Percentiles rank a stretch among this genome's conserved stretches.
Conservation (phyloP, 768 basidiomycete species). For the Tylopilus subfusipes region DNA sequence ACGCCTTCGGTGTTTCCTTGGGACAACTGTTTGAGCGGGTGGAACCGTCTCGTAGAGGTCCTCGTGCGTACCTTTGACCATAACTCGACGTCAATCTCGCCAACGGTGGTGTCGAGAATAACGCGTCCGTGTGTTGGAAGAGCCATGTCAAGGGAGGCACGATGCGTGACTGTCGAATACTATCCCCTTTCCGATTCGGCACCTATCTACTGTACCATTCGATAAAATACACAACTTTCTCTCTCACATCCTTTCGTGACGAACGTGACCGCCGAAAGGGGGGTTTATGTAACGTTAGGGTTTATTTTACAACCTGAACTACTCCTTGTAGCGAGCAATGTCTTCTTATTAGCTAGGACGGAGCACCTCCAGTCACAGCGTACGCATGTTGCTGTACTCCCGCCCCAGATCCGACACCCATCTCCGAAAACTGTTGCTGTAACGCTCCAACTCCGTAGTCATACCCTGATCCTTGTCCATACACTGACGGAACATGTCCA, state of each 20-base stretch:
- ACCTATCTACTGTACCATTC: too few relatives aligned
- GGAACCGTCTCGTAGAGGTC: not conserved
- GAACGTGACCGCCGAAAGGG: too few relatives aligned
- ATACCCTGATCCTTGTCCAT: slow-evolving; percentile 21
- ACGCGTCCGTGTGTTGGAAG: slow-evolving; percentile 85
- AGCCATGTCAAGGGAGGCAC: slow-evolving; percentile 48
- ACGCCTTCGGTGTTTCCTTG: slow-evolving; percentile 92
- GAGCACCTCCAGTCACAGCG: slow-evolving; percentile 16
- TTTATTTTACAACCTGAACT: too few relatives aligned
- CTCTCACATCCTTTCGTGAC: too few relatives aligned
- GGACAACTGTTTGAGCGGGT: not conserved
- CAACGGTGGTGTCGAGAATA: slow-evolving; percentile 83
- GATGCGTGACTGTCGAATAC: too few relatives aligned
- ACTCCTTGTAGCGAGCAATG: not conserved
- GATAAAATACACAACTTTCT: too few relatives aligned
- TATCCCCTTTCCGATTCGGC: too few relatives aligned
- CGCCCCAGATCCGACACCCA: slow-evolving; percentile 22
- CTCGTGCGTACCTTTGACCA: slow-evolving; percentile 73
- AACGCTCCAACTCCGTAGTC: slow-evolving; percentile 24
- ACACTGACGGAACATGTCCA: slow-evolving; percentile 14
- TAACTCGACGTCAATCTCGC: slow-evolving; percentile 85
- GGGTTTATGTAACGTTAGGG: slow-evolving; percentile 22
- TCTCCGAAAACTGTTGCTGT: slow-evolving; percentile 32
- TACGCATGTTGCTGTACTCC: slow-evolving; percentile 24
- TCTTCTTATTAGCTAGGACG: slow-evolving; percentile 10